These are phyloP conservation scores for Ehretia macrophylla DNA, from an alignment of 257 asterid genomes.

Conservation along the genomic window DNA sequence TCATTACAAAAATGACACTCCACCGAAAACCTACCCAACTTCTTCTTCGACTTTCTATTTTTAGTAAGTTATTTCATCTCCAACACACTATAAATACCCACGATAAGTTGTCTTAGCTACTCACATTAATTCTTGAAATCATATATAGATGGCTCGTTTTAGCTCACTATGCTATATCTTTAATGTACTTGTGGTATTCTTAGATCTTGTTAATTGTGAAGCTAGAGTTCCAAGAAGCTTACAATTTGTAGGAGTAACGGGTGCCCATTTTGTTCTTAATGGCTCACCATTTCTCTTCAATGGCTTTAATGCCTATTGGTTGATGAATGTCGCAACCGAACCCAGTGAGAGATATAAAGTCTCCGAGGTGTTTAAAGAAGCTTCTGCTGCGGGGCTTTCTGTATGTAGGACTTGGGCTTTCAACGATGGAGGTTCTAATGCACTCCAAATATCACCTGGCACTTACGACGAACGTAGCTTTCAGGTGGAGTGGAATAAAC, in stretches of 20 bases:
- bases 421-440: slow-evolving; percentile 45
- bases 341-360: slow-evolving; percentile 48
- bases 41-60: slow-evolving; percentile 26
- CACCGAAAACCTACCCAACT: slow-evolving; percentile 34
- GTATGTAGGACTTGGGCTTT: slow-evolving; percentile 83
- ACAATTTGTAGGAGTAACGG: slow-evolving; percentile 39
- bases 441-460: slow-evolving; percentile 66
- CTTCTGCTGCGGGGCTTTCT: slow-evolving; percentile 53
- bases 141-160: background rate
- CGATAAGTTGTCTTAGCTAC: background rate
- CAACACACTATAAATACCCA: slow-evolving; percentile 35
- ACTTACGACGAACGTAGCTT: slow-evolving; percentile 61
- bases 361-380: slow-evolving; percentile 44
- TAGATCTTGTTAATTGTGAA: slow-evolving; percentile 10
- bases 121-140: slow-evolving; percentile 4
- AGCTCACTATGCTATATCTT: background rate
- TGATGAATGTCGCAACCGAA: slow-evolving; percentile 62
- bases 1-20: slow-evolving; percentile 6
- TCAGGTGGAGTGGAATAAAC: slow-evolving; percentile 31
- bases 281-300: slow-evolving; percentile 64
- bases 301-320: slow-evolving; percentile 80
- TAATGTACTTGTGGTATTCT: slow-evolving; percentile 6
- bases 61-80: slow-evolving; percentile 18
- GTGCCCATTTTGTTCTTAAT: slow-evolving; percentile 42
- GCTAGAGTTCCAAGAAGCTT: slow-evolving; percentile 15